Evolutionary conservation across 768 basidiomycete species (phyloP).

Genomic region (Termitomyces sp.): DNA sequence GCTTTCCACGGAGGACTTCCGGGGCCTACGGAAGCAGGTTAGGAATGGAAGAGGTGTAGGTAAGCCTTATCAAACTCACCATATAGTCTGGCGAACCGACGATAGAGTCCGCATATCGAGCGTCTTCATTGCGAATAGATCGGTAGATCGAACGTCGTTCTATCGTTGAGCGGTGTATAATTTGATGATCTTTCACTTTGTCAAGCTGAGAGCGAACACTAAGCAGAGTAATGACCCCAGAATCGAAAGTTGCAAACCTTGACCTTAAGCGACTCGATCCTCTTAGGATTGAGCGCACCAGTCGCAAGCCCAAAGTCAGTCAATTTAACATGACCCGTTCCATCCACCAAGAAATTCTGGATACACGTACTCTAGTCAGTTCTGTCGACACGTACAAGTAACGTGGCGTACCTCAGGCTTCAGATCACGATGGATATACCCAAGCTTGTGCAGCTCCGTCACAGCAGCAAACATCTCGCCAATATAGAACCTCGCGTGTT

Average conservation of each 20-base stretch:
- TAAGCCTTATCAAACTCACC: slow-evolving; percentile 35
- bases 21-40: slow-evolving; percentile 47
- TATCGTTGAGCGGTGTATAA: slow-evolving; percentile 87
- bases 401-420: slow-evolving; percentile 80
- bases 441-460: slow-evolving; percentile 92
- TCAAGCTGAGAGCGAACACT: slow-evolving; percentile 60
- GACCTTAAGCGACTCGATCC: slow-evolving; percentile 91
- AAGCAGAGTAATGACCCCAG: neutral
- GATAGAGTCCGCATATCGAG: slow-evolving; percentile 94
- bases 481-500: slow-evolving; percentile 96
- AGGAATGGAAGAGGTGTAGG: neutral
- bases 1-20: slow-evolving; percentile 89
- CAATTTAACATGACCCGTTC: slow-evolving; percentile 93
- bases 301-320: slow-evolving; percentile 98
- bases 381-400: neutral
- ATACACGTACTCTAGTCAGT: neutral
- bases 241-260: slow-evolving; percentile 50
- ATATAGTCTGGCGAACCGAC: slow-evolving; percentile 99
- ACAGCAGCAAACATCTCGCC: slow-evolving; percentile 97
- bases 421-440: slow-evolving; percentile 96
- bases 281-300: slow-evolving; percentile 89
- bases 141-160: slow-evolving; percentile 95
- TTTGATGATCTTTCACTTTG: slow-evolving; percentile 90
- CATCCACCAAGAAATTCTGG: slow-evolving; percentile 95
- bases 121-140: slow-evolving; percentile 85